Evolutionary conservation across 352 stramenopile genomes (phyloP).

Genomic region (Phytophthora citricola): DNA sequence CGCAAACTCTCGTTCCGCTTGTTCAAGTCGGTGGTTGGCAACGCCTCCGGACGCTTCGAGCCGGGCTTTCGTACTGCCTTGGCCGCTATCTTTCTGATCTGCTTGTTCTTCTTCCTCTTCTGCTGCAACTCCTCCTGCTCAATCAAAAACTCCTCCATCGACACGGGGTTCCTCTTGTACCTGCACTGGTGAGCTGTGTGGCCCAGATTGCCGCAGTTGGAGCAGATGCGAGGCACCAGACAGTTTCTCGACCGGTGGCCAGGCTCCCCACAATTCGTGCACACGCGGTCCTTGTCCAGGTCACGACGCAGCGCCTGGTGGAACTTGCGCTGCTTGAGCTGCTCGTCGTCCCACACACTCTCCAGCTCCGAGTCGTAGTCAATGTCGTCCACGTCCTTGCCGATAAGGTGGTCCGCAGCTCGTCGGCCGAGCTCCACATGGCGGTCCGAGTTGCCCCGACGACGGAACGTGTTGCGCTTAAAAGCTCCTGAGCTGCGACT

Average conservation of each 20-base stretch:
- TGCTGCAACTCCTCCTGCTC: constrained; percentile 24
- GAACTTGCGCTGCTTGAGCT: constrained; percentile 67
- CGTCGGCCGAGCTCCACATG: constrained; percentile 23
- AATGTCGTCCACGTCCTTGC: constrained; percentile 53
- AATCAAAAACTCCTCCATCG: constrained; percentile 41
- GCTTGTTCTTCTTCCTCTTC: constrained; percentile 29
- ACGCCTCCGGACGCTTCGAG: constrained; percentile 15
- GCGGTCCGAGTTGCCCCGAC: constrained; percentile 7
- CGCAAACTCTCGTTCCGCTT: constrained; percentile 62
- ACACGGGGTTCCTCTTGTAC: constrained; percentile 31
- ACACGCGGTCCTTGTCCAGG: constrained; percentile 67
- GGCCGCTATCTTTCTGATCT: constrained; percentile 23
- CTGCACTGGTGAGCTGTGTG: constrained; percentile 62
- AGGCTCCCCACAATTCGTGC: constrained; percentile 77
- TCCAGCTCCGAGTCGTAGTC: constrained; percentile 81
- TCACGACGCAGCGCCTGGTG: constrained; percentile 64
- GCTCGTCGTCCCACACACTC: constrained; percentile 41
- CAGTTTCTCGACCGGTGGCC: constrained; percentile 77
- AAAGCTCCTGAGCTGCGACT: not conserved
- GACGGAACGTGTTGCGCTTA: constrained; percentile 23
- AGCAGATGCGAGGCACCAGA: constrained; percentile 77
- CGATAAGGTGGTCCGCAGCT: constrained; percentile 19
- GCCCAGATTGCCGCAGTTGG: constrained; percentile 77
- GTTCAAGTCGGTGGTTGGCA: constrained; percentile 42
- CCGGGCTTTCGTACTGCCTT: constrained; percentile 17